phyloP scores from a whole-genome alignment of 1,139 yeast species.

The Debaryomyces fabryi region DNA sequence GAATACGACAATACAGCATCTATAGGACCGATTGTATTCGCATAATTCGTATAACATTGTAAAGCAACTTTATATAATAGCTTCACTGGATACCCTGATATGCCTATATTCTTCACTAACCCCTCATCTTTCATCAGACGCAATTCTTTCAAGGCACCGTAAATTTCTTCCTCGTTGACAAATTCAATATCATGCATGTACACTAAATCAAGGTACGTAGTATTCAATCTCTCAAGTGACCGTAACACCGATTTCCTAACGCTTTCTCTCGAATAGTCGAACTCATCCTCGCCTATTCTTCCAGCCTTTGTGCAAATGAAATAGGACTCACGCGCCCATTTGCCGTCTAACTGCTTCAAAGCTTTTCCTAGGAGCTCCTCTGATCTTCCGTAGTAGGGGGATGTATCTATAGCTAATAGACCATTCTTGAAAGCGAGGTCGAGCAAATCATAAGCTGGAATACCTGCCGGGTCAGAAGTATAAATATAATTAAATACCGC shows the following conservation, averaged over 20 bases:
- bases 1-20: constrained; percentile 82
- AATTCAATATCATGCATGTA: constrained; percentile 92
- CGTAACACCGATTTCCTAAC: constrained; percentile 66
- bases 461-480: constrained; percentile 59
- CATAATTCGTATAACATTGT: constrained; percentile 26
- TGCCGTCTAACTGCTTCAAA: constrained; percentile 41
- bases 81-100: constrained; percentile 86
- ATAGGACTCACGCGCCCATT: constrained; percentile 61
- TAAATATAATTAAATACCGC: constrained; percentile 84
- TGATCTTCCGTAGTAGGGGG: constrained; percentile 92
- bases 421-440: constrained; percentile 66
- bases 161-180: constrained; percentile 54
- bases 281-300: constrained; percentile 63
- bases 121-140: constrained; percentile 66
- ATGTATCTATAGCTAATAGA: constrained; percentile 79
- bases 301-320: constrained; percentile 89
- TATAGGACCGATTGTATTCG: constrained; percentile 48
- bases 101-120: constrained; percentile 64
- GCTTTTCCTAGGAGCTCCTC: constrained; percentile 76
- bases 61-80: constrained; percentile 56
- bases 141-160: constrained; percentile 66
- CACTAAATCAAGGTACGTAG: constrained; percentile 74
- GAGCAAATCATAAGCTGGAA: constrained; percentile 63
- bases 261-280: constrained; percentile 68
- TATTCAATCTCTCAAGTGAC: constrained; percentile 65